Evolutionary conservation across 805 yeast genomes (phyloP).

Genomic region (Candida caryicola): DNA sequence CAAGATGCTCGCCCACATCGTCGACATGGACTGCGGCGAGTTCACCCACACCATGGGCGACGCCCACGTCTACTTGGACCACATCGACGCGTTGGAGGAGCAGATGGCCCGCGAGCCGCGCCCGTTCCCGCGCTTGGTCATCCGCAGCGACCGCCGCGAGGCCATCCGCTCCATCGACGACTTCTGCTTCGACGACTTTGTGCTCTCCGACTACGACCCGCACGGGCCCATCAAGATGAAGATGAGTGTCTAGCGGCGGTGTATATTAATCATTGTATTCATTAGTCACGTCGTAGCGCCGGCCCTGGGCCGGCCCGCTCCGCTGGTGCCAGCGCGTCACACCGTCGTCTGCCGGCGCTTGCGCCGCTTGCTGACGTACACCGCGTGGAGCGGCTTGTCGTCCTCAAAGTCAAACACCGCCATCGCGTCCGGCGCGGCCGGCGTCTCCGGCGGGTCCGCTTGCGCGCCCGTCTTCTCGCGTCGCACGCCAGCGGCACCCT

Average conservation of each 20-base stretch:
- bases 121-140: conserved; percentile 72
- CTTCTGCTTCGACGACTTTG: conserved; percentile 85
- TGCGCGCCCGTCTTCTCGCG: too few species aligned
- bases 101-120: conserved; percentile 77
- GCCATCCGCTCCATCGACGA: conserved; percentile 73
- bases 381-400: too few species aligned
- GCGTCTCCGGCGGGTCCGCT: too few species aligned
- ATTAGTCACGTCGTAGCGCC: too few species aligned
- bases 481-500: too few species aligned
- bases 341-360: too few species aligned
- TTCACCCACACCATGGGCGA: conserved; percentile 96
- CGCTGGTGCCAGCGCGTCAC: too few species aligned
- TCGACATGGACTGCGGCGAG: conserved; percentile 93
- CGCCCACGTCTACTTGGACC: conserved; percentile 92
- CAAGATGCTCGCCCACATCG: conserved; percentile 93
- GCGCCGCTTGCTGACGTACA: conserved; percentile 8
- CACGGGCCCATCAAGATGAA: conserved; percentile 86
- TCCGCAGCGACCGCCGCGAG: conserved; percentile 51
- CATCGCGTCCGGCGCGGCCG: too few species aligned
- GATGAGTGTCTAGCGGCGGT: conserved; percentile 89
- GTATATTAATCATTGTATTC: too few species aligned
- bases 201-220: conserved; percentile 75
- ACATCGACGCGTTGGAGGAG: conserved; percentile 82
- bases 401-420: conserved; percentile 11
- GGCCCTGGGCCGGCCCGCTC: too few species aligned